Conservation (phyloP, 805 yeast species). For the Zygoascus flipseniorum region DNA sequence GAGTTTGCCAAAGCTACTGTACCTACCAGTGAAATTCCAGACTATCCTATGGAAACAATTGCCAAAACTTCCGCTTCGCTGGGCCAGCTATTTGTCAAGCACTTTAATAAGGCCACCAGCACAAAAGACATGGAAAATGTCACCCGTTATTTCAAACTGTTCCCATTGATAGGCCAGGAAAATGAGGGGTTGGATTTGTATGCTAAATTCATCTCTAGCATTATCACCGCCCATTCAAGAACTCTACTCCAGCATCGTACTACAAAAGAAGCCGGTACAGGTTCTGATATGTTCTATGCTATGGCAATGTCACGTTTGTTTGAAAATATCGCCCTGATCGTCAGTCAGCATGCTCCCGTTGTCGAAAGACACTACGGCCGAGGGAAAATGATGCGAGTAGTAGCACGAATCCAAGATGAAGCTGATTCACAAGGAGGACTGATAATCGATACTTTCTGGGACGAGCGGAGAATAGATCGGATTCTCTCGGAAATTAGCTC, state of each 20-base stretch:
- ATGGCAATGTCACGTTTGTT: slow-evolving; percentile 42
- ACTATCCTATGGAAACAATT: slow-evolving; percentile 54
- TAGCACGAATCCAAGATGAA: slow-evolving; percentile 71
- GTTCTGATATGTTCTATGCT: slow-evolving; percentile 29
- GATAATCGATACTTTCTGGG: slow-evolving; percentile 79
- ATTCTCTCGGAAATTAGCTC: slow-evolving; percentile 45
- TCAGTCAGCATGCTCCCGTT: slow-evolving; percentile 77
- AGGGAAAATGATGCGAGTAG: slow-evolving; percentile 48
- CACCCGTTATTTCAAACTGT: slow-evolving; percentile 73
- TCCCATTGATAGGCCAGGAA: slow-evolving; percentile 74
- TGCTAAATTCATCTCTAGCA: slow-evolving; percentile 76
- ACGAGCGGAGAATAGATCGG: slow-evolving; percentile 52
- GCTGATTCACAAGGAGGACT: slow-evolving; percentile 90
- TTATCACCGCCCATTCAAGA: slow-evolving; percentile 73
- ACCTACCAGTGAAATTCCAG: slow-evolving; percentile 82
- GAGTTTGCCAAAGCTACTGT: slow-evolving; percentile 71
- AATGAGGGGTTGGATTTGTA: slow-evolving; percentile 69
- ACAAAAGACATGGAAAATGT: slow-evolving; percentile 57
- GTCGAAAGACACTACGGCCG: slow-evolving; percentile 68
- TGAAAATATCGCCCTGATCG: slow-evolving; percentile 75
- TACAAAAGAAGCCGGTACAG: neutral
- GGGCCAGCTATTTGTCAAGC: slow-evolving; percentile 45
- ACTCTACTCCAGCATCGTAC: slow-evolving; percentile 36
- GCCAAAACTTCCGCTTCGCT: slow-evolving; percentile 52
- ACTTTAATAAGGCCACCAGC: slow-evolving; percentile 64